Base-by-base conservation (phyloP, 2,329 filamentous ascomycete species). In the Tolypocladium tundrense region DNA sequence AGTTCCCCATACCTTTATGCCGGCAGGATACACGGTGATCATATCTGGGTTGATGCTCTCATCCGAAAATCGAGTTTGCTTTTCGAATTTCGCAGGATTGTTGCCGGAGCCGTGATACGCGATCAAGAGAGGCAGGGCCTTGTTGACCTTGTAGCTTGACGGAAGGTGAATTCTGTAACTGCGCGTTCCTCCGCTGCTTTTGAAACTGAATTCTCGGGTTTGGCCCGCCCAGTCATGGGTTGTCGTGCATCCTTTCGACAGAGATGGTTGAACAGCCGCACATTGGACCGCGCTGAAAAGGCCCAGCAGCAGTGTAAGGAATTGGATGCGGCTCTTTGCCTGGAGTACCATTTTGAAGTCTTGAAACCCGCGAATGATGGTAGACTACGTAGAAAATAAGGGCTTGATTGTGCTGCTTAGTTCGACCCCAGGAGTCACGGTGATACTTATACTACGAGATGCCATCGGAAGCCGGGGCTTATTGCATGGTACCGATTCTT, bases 11-110 rank as follows among this genome's bases (percentile, higher is more conserved):
- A 74, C 73, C 31, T 72, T 66, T 4, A 76, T 59, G 1, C 76
- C 77, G 41, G 76, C 73, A 0, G 77, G 77, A 62, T 79, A 81
- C 1, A 79, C 72, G 40, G 75, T 71, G 65, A 74, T 65, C 62
- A 65, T 65, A 27, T 68, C 6, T 57, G 65, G 56, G 65, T 75
- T 77, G 59, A 75, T 75, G 19, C 63, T 58, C 42, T 71, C 57
- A n/a, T 65, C 67, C 6, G 72, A 73, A 57, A 81, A 70, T 57
- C 70, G 59, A 69, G 71, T 42, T 62, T 60, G 60, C 66, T 62
- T 48, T 74, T 75, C 55, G 70, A 70, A 66, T 4, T 60, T 54
- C 1, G 65, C 58, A 0, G 75, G 71, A 16, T 70, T 72, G 37
- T 71, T 69, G 52, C 67, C 71, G 0, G 69, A 69, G 4, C 76